phyloP scores from a whole-genome alignment of 83 land plant species.

The Diphasiastrum complanatum region DNA sequence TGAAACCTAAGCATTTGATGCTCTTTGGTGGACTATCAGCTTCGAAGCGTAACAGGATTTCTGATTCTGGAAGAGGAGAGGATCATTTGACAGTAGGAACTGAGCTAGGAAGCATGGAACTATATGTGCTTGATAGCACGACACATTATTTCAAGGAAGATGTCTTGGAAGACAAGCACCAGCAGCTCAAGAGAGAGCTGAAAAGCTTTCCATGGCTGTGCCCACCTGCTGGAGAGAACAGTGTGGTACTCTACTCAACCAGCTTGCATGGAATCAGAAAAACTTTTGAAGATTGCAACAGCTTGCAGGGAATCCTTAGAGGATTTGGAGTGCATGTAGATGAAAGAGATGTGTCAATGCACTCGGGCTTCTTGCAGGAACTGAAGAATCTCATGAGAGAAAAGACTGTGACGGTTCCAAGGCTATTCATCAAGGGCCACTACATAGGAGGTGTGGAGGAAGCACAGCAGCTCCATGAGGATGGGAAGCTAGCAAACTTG shows the following conservation, averaged over 20 bases:
- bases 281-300: constrained; percentile 54
- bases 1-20: no score
- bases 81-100: no score
- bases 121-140: no score
- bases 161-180: no score
- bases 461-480: not conserved
- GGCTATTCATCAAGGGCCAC: constrained; percentile 7
- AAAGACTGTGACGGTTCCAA: not conserved
- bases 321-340: constrained; percentile 33
- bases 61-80: no score
- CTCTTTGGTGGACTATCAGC: no score
- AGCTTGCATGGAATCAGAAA: constrained; percentile 50
- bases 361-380: constrained; percentile 40
- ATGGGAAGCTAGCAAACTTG: not conserved
- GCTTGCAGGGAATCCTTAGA: constrained; percentile 37
- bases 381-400: constrained; percentile 18
- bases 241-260: constrained; percentile 46
- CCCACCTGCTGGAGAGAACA: constrained; percentile 27
- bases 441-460: constrained; percentile 17
- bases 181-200: no score
- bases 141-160: no score
- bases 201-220: no score
- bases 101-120: no score
- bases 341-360: constrained; percentile 65
- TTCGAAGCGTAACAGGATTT: no score